Evolutionary conservation across 176 grass and related monocot genomes (phyloP), one percentile per base, ranked within the genome.

Genomic region (Metroxylon sagu): DNA sequence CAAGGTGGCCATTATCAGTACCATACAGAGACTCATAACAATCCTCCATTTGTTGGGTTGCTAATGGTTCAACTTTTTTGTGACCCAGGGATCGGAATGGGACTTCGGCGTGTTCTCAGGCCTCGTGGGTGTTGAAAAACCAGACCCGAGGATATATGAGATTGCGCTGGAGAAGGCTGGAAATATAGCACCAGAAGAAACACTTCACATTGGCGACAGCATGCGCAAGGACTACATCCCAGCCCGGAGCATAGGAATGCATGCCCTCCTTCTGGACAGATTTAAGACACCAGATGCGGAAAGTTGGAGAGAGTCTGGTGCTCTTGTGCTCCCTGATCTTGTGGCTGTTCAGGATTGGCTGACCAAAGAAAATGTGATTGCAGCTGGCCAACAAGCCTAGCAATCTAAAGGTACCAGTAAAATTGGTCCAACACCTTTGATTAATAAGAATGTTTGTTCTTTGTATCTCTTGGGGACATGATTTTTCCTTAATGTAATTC

Each of bases 151-250:
- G 6, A 89, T 98, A 28, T 98, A 85, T 49, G 75, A 83, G 72
- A 85, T 98, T 18, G 93, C 93, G 5, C 54, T 98, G 54, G 84
- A 88, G 35, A 97, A 82, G 84, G 93, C 87, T 16, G 93, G 84
- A 55, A 85, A 81, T 17, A 10, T 97, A 0, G 52, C 76, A 0
- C 84, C 93, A 25, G 77, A 70, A 49, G 74, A 84, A 59, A 71
- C 79, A 0, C 81, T 98, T 6, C 93, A 98, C 66, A 83, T 98
- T 18, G 93, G 84, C 2, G 93, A 98, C 60, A 98, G 93, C 67
- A 83, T 88, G 70, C 78, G 87, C 55, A 98, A 98, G 73, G 87
- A 92, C 60, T 92, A 92, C 53, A 17, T 74, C 10, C 84, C 87
- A 4, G 87, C 87, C 15, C 67, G 81, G 10, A 79, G 72, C 29